Evolutionary conservation across 352 stramenopile species (phyloP).

Genomic region (Saprolegnia parasitica): DNA sequence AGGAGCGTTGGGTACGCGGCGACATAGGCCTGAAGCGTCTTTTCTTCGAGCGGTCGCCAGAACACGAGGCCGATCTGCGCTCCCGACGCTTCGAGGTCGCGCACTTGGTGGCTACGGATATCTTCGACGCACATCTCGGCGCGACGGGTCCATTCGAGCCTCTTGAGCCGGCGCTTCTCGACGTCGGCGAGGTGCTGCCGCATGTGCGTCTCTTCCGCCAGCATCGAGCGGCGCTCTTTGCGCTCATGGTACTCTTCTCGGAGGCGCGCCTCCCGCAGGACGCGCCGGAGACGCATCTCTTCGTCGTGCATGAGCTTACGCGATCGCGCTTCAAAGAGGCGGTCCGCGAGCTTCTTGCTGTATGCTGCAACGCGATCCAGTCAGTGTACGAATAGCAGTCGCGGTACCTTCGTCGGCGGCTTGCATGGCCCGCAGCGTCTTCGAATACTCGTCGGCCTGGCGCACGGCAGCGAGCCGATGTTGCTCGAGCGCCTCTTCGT

Average conservation of each 20-base stretch:
- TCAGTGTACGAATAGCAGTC: neutral
- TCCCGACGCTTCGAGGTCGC: neutral
- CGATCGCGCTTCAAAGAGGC: conserved; percentile 45
- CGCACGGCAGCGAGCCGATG: conserved; percentile 21
- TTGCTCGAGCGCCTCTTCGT: conserved; percentile 40
- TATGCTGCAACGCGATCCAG: conserved; percentile 19
- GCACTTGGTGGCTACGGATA: conserved; percentile 19
- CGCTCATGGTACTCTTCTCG: conserved; percentile 38
- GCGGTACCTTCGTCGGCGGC: conserved; percentile 33
- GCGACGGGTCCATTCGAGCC: conserved; percentile 16
- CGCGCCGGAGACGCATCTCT: conserved; percentile 46
- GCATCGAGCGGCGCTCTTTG: conserved; percentile 46
- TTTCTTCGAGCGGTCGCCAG: conserved; percentile 19
- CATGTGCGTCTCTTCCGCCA: conserved; percentile 38
- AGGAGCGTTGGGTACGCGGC: conserved; percentile 4
- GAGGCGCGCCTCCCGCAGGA: conserved; percentile 37
- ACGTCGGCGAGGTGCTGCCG: conserved; percentile 12
- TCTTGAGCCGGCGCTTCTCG: conserved; percentile 1
- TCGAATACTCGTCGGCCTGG: conserved; percentile 37
- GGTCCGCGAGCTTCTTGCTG: conserved; percentile 35
- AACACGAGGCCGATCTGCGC: conserved; percentile 7
- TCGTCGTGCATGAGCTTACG: conserved; percentile 62
- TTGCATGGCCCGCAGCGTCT: conserved; percentile 43
- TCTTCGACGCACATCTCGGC: conserved; percentile 28
- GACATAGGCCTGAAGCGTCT: conserved; percentile 12